These are phyloP conservation scores for Colletotrichum coccodes DNA, from an alignment of 2,329 filamentous ascomycete species.

Conservation along the genomic window DNA sequence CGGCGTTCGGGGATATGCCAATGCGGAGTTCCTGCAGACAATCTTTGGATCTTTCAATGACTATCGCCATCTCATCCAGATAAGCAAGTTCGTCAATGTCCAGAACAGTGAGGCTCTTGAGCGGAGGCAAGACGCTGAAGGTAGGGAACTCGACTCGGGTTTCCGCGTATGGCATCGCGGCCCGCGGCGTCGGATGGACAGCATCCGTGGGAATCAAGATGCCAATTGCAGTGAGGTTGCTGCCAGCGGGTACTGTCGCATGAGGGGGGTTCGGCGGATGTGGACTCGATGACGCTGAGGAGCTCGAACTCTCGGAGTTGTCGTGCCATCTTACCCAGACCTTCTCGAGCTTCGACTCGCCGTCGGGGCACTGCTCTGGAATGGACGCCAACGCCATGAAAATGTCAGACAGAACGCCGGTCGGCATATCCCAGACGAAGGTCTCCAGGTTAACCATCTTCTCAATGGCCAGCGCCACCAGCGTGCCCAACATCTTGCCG, in stretches of 20 bases:
- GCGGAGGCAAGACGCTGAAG: constrained; percentile 79
- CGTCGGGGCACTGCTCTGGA: constrained; percentile 67
- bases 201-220: constrained; percentile 46
- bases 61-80: constrained; percentile 82
- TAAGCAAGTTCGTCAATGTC: constrained; percentile 88
- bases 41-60: constrained; percentile 76
- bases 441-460: constrained; percentile 85
- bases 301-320: constrained; percentile 63
- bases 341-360: constrained; percentile 73
- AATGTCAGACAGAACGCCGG: constrained; percentile 82
- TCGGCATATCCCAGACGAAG: constrained; percentile 92
- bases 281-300: constrained; percentile 43
- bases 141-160: constrained; percentile 80
- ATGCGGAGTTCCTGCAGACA: constrained; percentile 77
- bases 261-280: constrained; percentile 30
- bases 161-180: constrained; percentile 59
- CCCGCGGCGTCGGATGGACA: constrained; percentile 42
- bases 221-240: constrained; percentile 53
- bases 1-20: constrained; percentile 69
- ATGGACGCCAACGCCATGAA: constrained; percentile 82
- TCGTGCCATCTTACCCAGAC: constrained; percentile 89
- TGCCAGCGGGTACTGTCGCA: constrained; percentile 44
- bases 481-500: constrained; percentile 88
- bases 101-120: constrained; percentile 80
- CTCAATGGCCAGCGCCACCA: constrained; percentile 82